Percentiles rank a stretch among this genome's conserved stretches.
phyloP scores from a whole-genome alignment of 192 early-diverging fungal species.

The Coemansia erecta region DNA sequence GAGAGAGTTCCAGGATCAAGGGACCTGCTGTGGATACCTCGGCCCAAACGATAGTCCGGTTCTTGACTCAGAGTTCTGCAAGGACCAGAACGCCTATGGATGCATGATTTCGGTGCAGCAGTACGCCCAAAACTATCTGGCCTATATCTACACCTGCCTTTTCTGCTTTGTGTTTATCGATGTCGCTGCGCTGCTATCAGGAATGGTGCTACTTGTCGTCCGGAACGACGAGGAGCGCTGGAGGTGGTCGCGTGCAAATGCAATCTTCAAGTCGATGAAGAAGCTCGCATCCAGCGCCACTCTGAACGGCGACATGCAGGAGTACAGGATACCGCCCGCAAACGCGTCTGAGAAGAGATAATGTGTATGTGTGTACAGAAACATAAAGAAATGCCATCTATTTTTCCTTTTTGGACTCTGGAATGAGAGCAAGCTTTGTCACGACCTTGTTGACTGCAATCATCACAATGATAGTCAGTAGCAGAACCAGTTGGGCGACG shows the following conservation, averaged over 20 bases:
- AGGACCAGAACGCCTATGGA: conserved; percentile 17
- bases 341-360: too few species aligned
- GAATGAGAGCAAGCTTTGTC: conserved; percentile 48
- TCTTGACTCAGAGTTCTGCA: conserved; percentile 16
- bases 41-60: conserved; percentile 31
- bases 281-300: background rate
- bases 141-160: conserved; percentile 36
- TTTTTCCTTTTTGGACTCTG: conserved; percentile 54
- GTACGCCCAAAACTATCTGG: conserved; percentile 28
- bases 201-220: conserved; percentile 32
- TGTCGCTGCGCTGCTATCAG: conserved; percentile 32
- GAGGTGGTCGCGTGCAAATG: conserved; percentile 44
- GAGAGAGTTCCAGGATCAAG: conserved; percentile 27
- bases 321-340: background rate
- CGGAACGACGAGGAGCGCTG: conserved; percentile 47
- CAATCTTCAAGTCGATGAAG: conserved; percentile 36
- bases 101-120: conserved; percentile 38
- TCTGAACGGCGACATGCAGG: conserved; percentile 7
- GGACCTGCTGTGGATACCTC: conserved; percentile 39
- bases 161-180: conserved; percentile 45
- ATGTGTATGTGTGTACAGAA: background rate
- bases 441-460: conserved; percentile 49
- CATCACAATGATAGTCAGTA: conserved; percentile 45
- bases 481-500: conserved; percentile 50
- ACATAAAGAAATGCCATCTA: conserved; percentile 4